Percentiles rank a stretch among this genome's conserved stretches.
Evolutionary conservation across 306 rosid genomes (phyloP).

Genomic region (Gleditsia sinensis): DNA sequence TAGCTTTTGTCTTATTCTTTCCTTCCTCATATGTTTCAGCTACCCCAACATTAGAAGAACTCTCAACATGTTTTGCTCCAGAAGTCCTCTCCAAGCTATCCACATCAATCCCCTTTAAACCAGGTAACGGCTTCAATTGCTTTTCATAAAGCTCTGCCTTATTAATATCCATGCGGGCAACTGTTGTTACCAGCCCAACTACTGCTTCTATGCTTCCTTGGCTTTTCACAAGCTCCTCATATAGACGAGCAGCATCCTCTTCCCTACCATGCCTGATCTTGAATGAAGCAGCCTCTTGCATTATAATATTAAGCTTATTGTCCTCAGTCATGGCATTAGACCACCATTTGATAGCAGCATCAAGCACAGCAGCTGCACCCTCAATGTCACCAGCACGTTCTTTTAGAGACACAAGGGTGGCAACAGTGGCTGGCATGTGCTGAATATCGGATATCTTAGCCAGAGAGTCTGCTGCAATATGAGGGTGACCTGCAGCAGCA

Average conservation of each 20-base stretch:
- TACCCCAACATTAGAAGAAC: slow-evolving; percentile 42
- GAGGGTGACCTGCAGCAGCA: slow-evolving; percentile 87
- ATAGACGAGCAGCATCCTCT: slow-evolving; percentile 78
- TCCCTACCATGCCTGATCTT: slow-evolving; percentile 80
- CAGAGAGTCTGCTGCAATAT: slow-evolving; percentile 88
- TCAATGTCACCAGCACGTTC: slow-evolving; percentile 90
- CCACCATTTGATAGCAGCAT: slow-evolving; percentile 94
- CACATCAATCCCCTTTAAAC: slow-evolving; percentile 79
- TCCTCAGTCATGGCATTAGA: slow-evolving; percentile 87
- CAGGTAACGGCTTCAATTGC: slow-evolving; percentile 80
- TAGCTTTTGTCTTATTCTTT: slow-evolving; percentile 75
- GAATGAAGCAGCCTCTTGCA: slow-evolving; percentile 95
- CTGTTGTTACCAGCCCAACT: slow-evolving; percentile 83
- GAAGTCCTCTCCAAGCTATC: slow-evolving; percentile 86
- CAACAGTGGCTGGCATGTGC: slow-evolving; percentile 94
- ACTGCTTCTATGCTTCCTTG: slow-evolving; percentile 83
- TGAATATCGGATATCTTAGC: slow-evolving; percentile 79
- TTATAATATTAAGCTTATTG: slow-evolving; percentile 70
- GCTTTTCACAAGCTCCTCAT: slow-evolving; percentile 86
- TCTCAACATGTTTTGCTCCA: slow-evolving; percentile 78
- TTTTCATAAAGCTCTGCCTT: slow-evolving; percentile 93
- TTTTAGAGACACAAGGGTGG: slow-evolving; percentile 87
- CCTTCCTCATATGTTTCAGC: slow-evolving; percentile 70
- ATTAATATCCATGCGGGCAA: slow-evolving; percentile 71
- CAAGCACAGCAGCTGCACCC: slow-evolving; percentile 87